A percentile compares a stretch with the other conserved stretches of the same genome.
Evolutionary conservation across 2,329 filamentous ascomycete genomes (phyloP).

Genomic region (Chalaropsis thielavioides): DNA sequence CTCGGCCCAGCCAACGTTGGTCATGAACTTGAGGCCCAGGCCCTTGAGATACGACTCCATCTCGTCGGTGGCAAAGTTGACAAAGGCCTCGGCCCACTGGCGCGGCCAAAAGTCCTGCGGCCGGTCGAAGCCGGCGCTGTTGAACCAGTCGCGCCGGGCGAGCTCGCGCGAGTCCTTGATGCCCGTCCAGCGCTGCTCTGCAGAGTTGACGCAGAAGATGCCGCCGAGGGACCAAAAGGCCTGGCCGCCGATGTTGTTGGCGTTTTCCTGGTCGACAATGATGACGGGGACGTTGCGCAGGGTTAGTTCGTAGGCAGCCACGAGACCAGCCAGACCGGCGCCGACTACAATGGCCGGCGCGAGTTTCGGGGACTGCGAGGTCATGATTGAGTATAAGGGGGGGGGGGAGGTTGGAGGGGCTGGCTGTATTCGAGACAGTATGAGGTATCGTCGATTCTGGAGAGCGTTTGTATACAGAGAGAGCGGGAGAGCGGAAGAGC

Average conservation of each 20-base stretch:
- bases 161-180: slow-evolving; percentile 43
- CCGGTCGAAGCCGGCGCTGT: slow-evolving; percentile 44
- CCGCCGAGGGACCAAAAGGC: slow-evolving; percentile 51
- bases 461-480: not conserved
- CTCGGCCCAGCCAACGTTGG: slow-evolving; percentile 47
- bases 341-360: slow-evolving; percentile 41
- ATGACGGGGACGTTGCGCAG: slow-evolving; percentile 35
- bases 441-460: no score
- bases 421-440: no score
- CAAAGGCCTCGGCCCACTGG: slow-evolving; percentile 48
- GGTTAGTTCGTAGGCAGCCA: slow-evolving; percentile 43
- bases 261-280: slow-evolving; percentile 45
- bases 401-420: not conserved
- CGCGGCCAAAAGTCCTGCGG: slow-evolving; percentile 42
- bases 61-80: slow-evolving; percentile 44
- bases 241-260: slow-evolving; percentile 42
- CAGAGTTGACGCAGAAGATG: slow-evolving; percentile 44
- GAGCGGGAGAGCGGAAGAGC: not conserved
- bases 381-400: not conserved
- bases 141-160: slow-evolving; percentile 45
- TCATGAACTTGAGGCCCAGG: slow-evolving; percentile 37
- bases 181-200: slow-evolving; percentile 41
- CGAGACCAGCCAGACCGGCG: slow-evolving; percentile 43
- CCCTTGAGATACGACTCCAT: slow-evolving; percentile 44
- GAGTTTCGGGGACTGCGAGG: slow-evolving; percentile 12